Base-by-base conservation (phyloP, 305 asterid genomes). In the Plantago lanceolata region DNA sequence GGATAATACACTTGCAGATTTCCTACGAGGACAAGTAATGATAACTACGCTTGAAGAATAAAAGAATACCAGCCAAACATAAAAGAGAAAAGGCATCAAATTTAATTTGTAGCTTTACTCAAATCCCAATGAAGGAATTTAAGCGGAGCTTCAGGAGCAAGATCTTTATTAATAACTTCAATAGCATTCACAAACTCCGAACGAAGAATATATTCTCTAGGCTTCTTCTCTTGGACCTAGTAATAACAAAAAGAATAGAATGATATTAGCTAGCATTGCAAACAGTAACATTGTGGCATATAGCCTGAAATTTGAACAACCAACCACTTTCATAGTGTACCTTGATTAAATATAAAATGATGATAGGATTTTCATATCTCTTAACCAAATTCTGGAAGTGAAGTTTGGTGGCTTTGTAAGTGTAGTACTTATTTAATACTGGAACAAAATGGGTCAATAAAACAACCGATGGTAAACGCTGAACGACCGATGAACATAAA, bases 41-140 rank as follows among this genome's bases (percentile, higher is more conserved):
- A 12, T 52, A 47, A 68, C 53, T 49, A 68, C 55, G 57, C 63
- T 31, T 19, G 4, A 58, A 19, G 7, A 52, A 47, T 33, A 16
- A 52, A 51, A 62, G 2, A 24, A 24, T 3, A 24, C 12, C 64
- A 47, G 19, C 54, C 57, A 4, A 21, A 28, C 21, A 61, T 57
- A 24, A 17, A 66, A 54, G 19, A 16, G 37, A 58, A 37, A 65
- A 33, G 6, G 0, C 16, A 63, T 35, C 18, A 21, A 48, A 20
- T 59, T 33, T 80, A 94, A 97, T 78, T 86, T 82, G 78, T 83
- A 19, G 97, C 82, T 78, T 81, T 88, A 70, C 82, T 88, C 71
- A 94, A 76, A 77, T 94, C 99, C 97, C 97, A 94, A 72, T 90
- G 99, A 76, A 90, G 89, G 75, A 90, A 94, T 79, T 78, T 90